Evolutionary conservation across 257 asterid genomes (phyloP).

Genomic region (Plectranthus barbatus): DNA sequence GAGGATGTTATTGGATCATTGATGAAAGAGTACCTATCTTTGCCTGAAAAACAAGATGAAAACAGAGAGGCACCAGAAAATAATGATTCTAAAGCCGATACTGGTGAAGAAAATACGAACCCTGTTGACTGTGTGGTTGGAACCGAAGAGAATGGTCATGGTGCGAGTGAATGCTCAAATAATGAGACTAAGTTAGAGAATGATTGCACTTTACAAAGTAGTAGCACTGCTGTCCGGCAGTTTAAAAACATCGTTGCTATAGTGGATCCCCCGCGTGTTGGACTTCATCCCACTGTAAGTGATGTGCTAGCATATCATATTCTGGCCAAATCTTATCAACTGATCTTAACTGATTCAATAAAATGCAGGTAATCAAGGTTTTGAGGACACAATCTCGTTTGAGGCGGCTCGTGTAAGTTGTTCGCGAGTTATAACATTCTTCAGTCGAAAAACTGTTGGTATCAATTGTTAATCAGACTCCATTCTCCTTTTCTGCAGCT

Average conservation of each 20-base stretch:
- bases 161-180: constrained; percentile 21
- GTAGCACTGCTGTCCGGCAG: constrained; percentile 23
- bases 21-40: constrained; percentile 70
- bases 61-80: constrained; percentile 16
- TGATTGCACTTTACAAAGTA: constrained; percentile 24
- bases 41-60: constrained; percentile 40
- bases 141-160: constrained; percentile 27
- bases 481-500: constrained; percentile 45
- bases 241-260: constrained; percentile 83
- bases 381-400: constrained; percentile 72
- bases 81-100: constrained; percentile 23
- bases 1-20: constrained; percentile 83
- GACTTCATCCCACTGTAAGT: constrained; percentile 99
- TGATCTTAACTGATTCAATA: background rate
- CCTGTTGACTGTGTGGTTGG: constrained; percentile 20
- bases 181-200: constrained; percentile 25
- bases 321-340: background rate
- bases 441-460: background rate
- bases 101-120: constrained; percentile 22
- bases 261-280: constrained; percentile 98
- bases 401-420: constrained; percentile 90
- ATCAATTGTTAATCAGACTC: background rate
- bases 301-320: background rate
- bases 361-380: constrained; percentile 77
- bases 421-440: background rate